Evolutionary conservation across 306 rosid species (phyloP).

Genomic region (Gastrolobium villosum): DNA sequence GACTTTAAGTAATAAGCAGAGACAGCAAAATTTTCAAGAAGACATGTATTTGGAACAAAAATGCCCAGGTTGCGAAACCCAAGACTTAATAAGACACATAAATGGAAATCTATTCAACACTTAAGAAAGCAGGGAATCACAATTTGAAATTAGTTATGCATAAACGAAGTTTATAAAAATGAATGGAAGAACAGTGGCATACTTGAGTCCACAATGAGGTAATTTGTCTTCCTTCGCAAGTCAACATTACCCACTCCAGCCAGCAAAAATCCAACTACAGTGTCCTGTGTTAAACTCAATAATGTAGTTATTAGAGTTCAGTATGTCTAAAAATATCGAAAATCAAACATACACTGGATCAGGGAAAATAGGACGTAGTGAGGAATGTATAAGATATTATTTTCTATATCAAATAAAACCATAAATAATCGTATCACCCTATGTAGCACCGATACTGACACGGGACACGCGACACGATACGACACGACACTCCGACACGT

Average conservation of each 20-base stretch:
- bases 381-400: not conserved
- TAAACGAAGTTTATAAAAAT: not conserved
- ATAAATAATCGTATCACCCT: not conserved
- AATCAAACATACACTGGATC: not conserved
- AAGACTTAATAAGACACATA: not conserved
- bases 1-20: constrained; percentile 5
- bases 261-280: constrained; percentile 78
- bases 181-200: constrained; percentile 34
- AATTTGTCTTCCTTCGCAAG: constrained; percentile 83
- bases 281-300: constrained; percentile 55
- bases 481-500: no score
- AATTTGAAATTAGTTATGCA: not conserved
- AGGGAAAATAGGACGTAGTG: not conserved
- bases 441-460: no score
- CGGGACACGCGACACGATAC: no score
- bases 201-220: constrained; percentile 84
- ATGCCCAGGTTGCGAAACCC: not conserved
- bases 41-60: not conserved
- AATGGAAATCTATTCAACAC: constrained; percentile 4
- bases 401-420: constrained; percentile 6
- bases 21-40: not conserved
- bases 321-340: not conserved
- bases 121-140: not conserved
- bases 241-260: constrained; percentile 89
- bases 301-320: not conserved